Percentiles rank a stretch among this genome's conserved stretches.
These are phyloP conservation scores for Nothopassalora personata DNA, from an alignment of 2,329 filamentous ascomycete species.

Conservation along the genomic window DNA sequence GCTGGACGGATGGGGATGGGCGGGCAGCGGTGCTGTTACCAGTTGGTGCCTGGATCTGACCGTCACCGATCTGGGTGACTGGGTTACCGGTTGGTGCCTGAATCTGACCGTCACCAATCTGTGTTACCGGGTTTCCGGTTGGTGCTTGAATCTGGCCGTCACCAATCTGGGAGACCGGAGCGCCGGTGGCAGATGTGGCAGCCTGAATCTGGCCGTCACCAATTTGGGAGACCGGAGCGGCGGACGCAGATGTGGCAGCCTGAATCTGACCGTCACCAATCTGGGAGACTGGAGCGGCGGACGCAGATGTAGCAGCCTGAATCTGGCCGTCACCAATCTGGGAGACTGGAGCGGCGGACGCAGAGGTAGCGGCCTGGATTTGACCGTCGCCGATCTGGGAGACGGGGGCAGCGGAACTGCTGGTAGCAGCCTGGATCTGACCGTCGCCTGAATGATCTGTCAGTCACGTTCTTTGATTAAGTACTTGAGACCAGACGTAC, in stretches of 20 bases:
- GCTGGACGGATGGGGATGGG: constrained; percentile 10
- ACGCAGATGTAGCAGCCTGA: constrained; percentile 12
- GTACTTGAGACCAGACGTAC: constrained; percentile 21
- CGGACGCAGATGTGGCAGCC: constrained; percentile 4
- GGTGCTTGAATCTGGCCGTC: constrained; percentile 24
- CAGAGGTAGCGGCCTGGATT: constrained; percentile 25
- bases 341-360: constrained; percentile 16
- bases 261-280: constrained; percentile 23
- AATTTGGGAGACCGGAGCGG: constrained; percentile 25
- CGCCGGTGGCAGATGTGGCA: constrained; percentile 7
- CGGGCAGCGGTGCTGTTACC: constrained; percentile 11
- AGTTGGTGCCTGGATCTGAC: constrained; percentile 17
- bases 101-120: constrained; percentile 27
- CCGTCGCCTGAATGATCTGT: constrained; percentile 34
- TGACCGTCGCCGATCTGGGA: constrained; percentile 34
- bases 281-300: constrained; percentile 21
- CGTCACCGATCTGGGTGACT: constrained; percentile 26
- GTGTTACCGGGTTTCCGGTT: constrained; percentile 17
- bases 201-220: constrained; percentile 27
- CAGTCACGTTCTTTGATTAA: constrained; percentile 2
- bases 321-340: constrained; percentile 37
- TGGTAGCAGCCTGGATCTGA: constrained; percentile 32
- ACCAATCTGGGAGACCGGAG: constrained; percentile 25
- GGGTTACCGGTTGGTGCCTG: constrained; percentile 9
- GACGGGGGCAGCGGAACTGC: constrained; percentile 15